Base-by-base conservation (phyloP, 495 filamentous ascomycete species). In the Aspergillus nanangensis region DNA sequence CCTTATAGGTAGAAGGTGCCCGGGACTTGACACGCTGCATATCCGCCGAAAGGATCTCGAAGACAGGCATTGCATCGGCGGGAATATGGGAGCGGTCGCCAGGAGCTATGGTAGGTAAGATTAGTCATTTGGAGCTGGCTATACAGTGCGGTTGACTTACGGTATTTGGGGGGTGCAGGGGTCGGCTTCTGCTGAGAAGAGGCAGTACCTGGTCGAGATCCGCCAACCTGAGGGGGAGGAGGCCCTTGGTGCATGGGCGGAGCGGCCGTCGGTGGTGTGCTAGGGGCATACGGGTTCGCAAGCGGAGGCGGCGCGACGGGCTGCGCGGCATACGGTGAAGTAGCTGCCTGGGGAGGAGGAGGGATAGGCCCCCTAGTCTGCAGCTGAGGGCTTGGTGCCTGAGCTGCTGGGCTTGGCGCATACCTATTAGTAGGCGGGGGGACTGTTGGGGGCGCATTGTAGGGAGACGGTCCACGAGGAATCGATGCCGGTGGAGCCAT, bases 61-160 rank as follows among this genome's bases (percentile, higher is more conserved):
- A 89, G 52, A 97, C 71, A 42, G 84, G 82, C 53, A 80, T 77
- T 24, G 92, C 88, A 32, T 74, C 68, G 4, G 82, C 57, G 2
- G 93, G 84, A 44, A 97, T 95, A 59, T 97, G 90, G 11, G 88
- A 87, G 31, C 91, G 86, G 65, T 97, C 93, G 55, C 93, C 93
- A 17, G 83, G 65, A 8, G 83, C 82, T 84, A 48, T 2, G n/a
- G 17, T 47, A 37, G 17, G 20, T 41, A 8, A 36, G 21, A 32
- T 65, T 58, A 56, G 51, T 17, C 8, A 25, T 7, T 9, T 37
- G 20, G 2, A 22, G 36, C 9, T 22, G 15, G 0, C 25, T 14
- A n/a, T 8, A 27, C 11, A 14, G 32, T 8, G 8, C 23, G 20
- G 23, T 51, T 11, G 18, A 77, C 82, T 72, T 68, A 75, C 86